phyloP scores from a whole-genome alignment of 345 rosid species.

The Moricandia arvensis region DNA sequence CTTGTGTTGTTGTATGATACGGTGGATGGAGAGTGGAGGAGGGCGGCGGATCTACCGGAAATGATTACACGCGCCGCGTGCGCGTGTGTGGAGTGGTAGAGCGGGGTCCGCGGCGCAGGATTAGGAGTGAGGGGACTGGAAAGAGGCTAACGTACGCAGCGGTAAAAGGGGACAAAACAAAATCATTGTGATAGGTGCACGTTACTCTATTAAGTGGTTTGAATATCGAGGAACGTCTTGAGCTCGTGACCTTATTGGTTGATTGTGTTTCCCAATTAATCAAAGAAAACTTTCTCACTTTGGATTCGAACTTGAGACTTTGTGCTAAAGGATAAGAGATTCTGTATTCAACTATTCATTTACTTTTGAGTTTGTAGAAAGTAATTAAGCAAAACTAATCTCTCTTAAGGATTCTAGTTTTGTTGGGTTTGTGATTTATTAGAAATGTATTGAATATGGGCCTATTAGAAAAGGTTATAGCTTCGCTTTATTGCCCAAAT shows the following conservation, averaged over 20 bases:
- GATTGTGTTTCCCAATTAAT: slow-evolving; percentile 2
- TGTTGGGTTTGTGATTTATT: not conserved
- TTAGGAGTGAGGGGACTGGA: not conserved
- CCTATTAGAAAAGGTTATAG: not conserved
- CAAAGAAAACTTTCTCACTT: slow-evolving; percentile 9
- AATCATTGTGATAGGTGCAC: slow-evolving; percentile 28
- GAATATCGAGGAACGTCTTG: slow-evolving; percentile 19
- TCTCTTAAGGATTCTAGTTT: not conserved
- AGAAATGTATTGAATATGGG: not conserved
- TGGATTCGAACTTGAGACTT: not conserved
- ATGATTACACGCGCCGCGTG: slow-evolving; percentile 79
- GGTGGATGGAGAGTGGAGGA: slow-evolving; percentile 61
- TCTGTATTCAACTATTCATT: not conserved
- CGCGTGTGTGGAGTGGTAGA: slow-evolving; percentile 61
- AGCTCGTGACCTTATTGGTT: slow-evolving; percentile 32
- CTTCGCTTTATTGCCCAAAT: not conserved
- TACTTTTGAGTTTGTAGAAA: not conserved
- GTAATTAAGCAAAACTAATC: not conserved
- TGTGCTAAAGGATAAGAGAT: not conserved
- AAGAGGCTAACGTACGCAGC: slow-evolving; percentile 28
- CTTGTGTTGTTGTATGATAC: slow-evolving; percentile 67
- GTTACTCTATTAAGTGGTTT: slow-evolving; percentile 5
- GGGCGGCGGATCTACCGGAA: slow-evolving; percentile 75
- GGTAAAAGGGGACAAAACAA: slow-evolving; percentile 3
- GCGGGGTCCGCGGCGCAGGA: slow-evolving; percentile 23